phyloP scores from a whole-genome alignment of 306 rosid genomes.

The Corylus americana region DNA sequence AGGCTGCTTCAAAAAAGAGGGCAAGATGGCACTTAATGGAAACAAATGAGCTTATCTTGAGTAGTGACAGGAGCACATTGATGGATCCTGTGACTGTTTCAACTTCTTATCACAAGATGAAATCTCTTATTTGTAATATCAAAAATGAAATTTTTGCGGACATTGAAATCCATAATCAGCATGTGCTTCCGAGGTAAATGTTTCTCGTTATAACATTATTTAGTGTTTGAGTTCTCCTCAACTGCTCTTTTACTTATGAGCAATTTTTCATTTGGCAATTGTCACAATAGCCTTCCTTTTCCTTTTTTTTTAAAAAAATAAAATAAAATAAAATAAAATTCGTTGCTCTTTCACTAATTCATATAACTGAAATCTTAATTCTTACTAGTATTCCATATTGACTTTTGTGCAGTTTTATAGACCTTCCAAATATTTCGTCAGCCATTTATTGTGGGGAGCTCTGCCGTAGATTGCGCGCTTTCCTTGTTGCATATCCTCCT shows the following conservation, averaged over 20 bases:
- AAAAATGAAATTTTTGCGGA: conserved; percentile 43
- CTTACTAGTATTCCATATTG: neutral
- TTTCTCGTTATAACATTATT: neutral
- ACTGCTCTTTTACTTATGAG: too few relatives aligned
- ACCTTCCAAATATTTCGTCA: conserved; percentile 42
- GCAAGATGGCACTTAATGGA: conserved; percentile 30
- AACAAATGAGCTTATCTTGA: conserved; percentile 28
- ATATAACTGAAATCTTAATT: neutral
- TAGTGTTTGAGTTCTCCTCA: neutral
- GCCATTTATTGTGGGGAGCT: conserved; percentile 37
- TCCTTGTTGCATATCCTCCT: conserved; percentile 40
- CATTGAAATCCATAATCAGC: conserved; percentile 32
- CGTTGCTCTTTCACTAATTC: neutral
- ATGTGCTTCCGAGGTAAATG: conserved; percentile 41
- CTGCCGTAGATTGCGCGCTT: conserved; percentile 29
- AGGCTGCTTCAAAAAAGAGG: conserved; percentile 40
- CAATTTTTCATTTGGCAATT: too few relatives aligned
- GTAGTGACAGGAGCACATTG: conserved; percentile 8
- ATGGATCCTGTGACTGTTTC: conserved; percentile 18
- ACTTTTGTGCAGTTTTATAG: conserved; percentile 30
- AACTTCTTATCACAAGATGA: conserved; percentile 33
- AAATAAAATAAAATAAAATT: too few relatives aligned
- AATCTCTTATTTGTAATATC: conserved; percentile 23
- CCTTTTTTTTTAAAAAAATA: too few relatives aligned
- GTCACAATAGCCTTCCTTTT: too few relatives aligned